Evolutionary conservation across 495 filamentous ascomycete genomes (phyloP).

Genomic region (Penicillium samsonianum): DNA sequence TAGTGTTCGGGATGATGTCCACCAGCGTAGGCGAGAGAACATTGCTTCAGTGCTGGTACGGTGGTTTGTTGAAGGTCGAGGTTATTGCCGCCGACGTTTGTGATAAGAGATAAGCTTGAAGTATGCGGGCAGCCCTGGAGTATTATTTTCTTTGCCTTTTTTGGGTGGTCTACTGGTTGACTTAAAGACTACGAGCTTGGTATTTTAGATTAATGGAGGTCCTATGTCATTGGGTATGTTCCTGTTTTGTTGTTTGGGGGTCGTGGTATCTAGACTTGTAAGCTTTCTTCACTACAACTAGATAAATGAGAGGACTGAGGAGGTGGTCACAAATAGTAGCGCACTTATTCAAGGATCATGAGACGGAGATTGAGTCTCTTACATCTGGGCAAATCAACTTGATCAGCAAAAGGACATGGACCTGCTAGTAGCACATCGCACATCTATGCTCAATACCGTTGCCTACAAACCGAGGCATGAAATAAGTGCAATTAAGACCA

Average conservation of each 20-base stretch:
- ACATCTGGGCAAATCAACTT: no score
- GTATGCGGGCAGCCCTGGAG: background rate
- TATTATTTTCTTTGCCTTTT: background rate
- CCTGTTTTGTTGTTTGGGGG: background rate
- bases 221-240: background rate
- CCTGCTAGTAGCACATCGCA: background rate
- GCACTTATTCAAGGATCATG: no score
- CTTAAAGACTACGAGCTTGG: background rate
- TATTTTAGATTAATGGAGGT: background rate
- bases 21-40: constrained; percentile 9
- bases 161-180: background rate
- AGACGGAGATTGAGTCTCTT: no score
- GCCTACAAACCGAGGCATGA: background rate
- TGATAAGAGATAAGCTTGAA: constrained; percentile 12
- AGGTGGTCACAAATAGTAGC: no score
- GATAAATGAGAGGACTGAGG: no score
- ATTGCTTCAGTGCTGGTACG: constrained; percentile 4
- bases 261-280: no score
- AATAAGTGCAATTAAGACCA: background rate
- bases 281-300: no score
- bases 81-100: constrained; percentile 3
- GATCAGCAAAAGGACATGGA: background rate
- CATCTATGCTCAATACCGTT: background rate
- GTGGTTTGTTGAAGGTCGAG: constrained; percentile 1
- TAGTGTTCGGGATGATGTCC: background rate